Conservation (phyloP, 2,329 filamentous ascomycete species). For the Laburnicola sp. region DNA sequence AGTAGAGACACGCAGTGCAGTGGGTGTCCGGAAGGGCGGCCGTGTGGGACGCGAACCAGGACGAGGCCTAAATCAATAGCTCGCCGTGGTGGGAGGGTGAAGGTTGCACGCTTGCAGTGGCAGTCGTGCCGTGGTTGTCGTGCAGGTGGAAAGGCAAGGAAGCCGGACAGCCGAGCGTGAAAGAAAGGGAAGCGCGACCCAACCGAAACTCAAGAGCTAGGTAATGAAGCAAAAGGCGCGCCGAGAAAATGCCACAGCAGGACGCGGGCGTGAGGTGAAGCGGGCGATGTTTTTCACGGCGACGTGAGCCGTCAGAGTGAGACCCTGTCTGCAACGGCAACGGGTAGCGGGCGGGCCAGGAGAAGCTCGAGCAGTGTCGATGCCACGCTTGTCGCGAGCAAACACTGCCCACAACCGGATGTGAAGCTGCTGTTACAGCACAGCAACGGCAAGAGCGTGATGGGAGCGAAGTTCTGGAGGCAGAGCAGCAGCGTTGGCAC, state of each 20-base stretch:
- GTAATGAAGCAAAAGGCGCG: slow-evolving; percentile 15
- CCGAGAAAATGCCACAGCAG: slow-evolving; percentile 20
- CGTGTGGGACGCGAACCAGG: slow-evolving; percentile 26
- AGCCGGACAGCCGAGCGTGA: slow-evolving; percentile 11
- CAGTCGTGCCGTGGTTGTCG: slow-evolving; percentile 20
- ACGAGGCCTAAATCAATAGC: slow-evolving; percentile 48
- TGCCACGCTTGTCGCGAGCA: slow-evolving; percentile 5
- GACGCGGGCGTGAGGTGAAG: slow-evolving; percentile 6
- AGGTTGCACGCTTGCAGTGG: slow-evolving; percentile 14
- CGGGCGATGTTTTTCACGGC: slow-evolving; percentile 16
- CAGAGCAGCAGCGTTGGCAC: background rate
- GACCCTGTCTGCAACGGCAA: slow-evolving; percentile 8
- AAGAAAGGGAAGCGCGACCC: slow-evolving; percentile 6
- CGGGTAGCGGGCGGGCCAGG: background rate
- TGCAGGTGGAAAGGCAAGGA: slow-evolving; percentile 11
- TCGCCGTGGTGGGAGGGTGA: slow-evolving; percentile 32
- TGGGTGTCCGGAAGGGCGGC: slow-evolving; percentile 13
- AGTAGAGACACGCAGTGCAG: slow-evolving; percentile 22
- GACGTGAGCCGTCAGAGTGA: slow-evolving; percentile 18
- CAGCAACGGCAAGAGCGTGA: background rate
- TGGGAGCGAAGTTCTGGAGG: slow-evolving; percentile 3
- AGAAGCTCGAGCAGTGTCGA: slow-evolving; percentile 3
- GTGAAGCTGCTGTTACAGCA: no score
- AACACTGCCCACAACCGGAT: slow-evolving; percentile 11
- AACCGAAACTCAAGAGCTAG: slow-evolving; percentile 17